Base-by-base conservation (phyloP, 176 grass and related monocot genomes). In the Carex kokanica region DNA sequence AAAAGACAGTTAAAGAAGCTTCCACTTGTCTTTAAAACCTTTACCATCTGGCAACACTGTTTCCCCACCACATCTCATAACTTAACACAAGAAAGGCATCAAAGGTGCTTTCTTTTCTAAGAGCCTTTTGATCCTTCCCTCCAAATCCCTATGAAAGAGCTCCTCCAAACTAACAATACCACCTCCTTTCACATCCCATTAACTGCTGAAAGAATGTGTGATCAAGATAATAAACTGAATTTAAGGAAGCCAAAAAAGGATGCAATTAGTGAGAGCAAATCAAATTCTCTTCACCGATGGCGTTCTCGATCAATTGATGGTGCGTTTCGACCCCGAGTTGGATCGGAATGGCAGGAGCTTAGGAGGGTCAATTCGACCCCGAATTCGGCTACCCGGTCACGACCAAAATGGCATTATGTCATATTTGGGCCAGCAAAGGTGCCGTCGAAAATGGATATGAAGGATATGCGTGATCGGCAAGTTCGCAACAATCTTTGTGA, bases 271-370 rank as follows among this genome's bases (percentile, higher is more conserved):
- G 10, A 74, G 43, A 21, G 1, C 1, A 74, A 74, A 2, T 21
- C 20, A 5, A 52, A 2, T 14, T 51, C n/a, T 51, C 11, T n/a
- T 49, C 41, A 51, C 1, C 69, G n/a, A 0, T 74, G 43, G 41
- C 70, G 70, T 52, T 74, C 70, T 5, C 70, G 10, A 24, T 74
- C 70, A 24, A 74, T 74, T 74, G 70, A 74, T 25, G 70, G 70
- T 6, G n/a, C 20, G 0, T 74, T 43, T 15, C 41, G 70, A 24
- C 20, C 70, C 1, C 43, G 70, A 52, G 11, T 52, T 24, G 70
- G 43, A 51, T 74, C 70, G 4, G 41, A 74, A 45, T 74, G 41
- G 41, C 70, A 74, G 4, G 51, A 74, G 43, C 70, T 74, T 3
- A 74, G 70, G n/a, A 11, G 70, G 8, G 70, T 74, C 3, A 74